Conservation (phyloP, 129 eudicot genomes). For the Artemisia argyi region DNA sequence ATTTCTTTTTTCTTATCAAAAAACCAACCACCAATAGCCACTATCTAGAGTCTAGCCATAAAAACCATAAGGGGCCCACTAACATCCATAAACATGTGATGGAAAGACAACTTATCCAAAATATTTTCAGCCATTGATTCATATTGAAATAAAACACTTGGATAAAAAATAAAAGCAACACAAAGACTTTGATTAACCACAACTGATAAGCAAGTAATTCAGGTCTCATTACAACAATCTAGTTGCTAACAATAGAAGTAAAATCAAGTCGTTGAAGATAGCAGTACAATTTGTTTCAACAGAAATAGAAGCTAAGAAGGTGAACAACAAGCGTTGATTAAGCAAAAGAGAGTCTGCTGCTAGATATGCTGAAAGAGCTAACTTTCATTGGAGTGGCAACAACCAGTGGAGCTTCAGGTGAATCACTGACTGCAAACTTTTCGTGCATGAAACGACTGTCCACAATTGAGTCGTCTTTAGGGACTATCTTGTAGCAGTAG, state of each 20-base stretch:
- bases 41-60: slow-evolving; percentile 7
- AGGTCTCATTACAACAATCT: slow-evolving; percentile 35
- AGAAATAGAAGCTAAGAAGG: not conserved
- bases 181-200: slow-evolving; percentile 2
- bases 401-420: slow-evolving; percentile 97
- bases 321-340: slow-evolving; percentile 32
- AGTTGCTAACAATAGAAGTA: slow-evolving; percentile 28
- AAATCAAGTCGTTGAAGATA: slow-evolving; percentile 14
- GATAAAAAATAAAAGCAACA: not conserved
- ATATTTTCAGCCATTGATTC: slow-evolving; percentile 35
- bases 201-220: slow-evolving; percentile 28
- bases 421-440: slow-evolving; percentile 81
- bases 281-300: slow-evolving; percentile 10
- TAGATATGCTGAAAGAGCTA: slow-evolving; percentile 91
- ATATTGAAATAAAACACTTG: not conserved
- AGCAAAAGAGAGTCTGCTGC: slow-evolving; percentile 55
- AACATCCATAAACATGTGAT: slow-evolving; percentile 33
- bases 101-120: slow-evolving; percentile 42
- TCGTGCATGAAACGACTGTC: slow-evolving; percentile 98
- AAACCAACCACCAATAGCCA: slow-evolving; percentile 22
- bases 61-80: slow-evolving; percentile 50
- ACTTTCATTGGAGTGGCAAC: slow-evolving; percentile 96
- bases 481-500: slow-evolving; percentile 92
- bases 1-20: slow-evolving; percentile 40
- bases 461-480: slow-evolving; percentile 81